phyloP scores from a whole-genome alignment of 192 early-diverging fungal genomes.

The Entomortierella parvispora region DNA sequence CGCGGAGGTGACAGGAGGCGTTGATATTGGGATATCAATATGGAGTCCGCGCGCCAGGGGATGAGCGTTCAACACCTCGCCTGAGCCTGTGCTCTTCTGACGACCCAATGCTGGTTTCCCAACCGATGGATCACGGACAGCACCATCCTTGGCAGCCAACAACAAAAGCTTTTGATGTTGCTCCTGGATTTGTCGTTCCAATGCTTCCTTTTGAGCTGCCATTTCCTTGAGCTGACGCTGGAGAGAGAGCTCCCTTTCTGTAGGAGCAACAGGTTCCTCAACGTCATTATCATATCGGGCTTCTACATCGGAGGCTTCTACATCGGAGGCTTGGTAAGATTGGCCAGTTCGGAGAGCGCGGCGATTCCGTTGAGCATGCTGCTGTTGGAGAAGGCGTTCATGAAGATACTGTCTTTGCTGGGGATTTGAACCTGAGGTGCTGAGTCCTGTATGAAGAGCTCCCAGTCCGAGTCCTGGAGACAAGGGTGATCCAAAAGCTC shows the following conservation, averaged over 20 bases:
- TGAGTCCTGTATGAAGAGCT: neutral
- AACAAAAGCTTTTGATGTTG: slow-evolving; percentile 7
- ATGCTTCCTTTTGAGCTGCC: neutral
- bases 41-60: neutral
- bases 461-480: neutral
- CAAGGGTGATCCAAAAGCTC: slow-evolving; percentile 1
- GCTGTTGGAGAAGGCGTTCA: slow-evolving; percentile 12
- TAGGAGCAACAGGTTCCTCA: too few relatives aligned
- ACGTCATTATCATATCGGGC: too few relatives aligned
- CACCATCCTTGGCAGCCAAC: slow-evolving; percentile 1
- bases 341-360: too few relatives aligned
- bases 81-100: neutral
- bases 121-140: neutral
- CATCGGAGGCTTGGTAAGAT: too few relatives aligned
- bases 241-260: neutral
- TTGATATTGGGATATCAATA: neutral
- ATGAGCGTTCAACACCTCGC: neutral
- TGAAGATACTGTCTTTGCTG: slow-evolving; percentile 12
- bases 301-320: too few relatives aligned
- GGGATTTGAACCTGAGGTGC: neutral
- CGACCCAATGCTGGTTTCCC: neutral
- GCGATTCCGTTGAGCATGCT: slow-evolving; percentile 6
- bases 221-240: slow-evolving; percentile 2
- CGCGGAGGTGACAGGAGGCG: neutral
- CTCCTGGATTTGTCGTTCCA: slow-evolving; percentile 22